Evolutionary conservation across 306 rosid genomes (phyloP).

Genomic region (Sicyos edulis): DNA sequence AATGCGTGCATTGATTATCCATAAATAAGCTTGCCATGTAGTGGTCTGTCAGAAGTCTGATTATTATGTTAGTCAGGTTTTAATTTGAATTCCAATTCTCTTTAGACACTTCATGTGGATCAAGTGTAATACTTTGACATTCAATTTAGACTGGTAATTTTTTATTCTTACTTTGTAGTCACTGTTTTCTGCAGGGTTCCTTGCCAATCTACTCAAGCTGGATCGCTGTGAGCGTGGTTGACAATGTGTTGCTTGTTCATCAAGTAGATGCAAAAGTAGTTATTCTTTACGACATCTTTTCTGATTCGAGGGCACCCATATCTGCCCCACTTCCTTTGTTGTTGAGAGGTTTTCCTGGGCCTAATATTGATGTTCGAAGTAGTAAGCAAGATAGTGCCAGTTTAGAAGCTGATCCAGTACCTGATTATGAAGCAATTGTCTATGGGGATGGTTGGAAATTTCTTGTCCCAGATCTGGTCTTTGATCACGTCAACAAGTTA

Average conservation of each 20-base stretch:
- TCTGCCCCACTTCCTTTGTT: conserved; percentile 94
- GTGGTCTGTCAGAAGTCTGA: background rate
- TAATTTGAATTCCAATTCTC: background rate
- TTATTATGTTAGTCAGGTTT: background rate
- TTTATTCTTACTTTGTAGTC: background rate
- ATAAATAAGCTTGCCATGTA: background rate
- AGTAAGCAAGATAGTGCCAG: conserved; percentile 53
- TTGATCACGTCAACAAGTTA: conserved; percentile 58
- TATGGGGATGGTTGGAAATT: conserved; percentile 73
- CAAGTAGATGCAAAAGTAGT: conserved; percentile 97
- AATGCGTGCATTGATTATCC: background rate
- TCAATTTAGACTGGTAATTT: background rate
- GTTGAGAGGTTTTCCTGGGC: conserved; percentile 70
- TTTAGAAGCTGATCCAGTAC: conserved; percentile 39
- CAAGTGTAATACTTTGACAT: background rate
- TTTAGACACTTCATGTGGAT: background rate
- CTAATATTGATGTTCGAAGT: conserved; percentile 42
- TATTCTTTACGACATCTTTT: conserved; percentile 77
- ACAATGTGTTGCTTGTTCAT: conserved; percentile 86
- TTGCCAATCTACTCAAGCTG: conserved; percentile 85
- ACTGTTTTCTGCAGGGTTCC: conserved; percentile 64
- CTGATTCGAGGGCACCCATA: conserved; percentile 85
- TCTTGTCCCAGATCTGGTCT: conserved; percentile 79
- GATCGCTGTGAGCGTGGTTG: conserved; percentile 86
- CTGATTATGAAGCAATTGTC: conserved; percentile 48